Conservation (phyloP, 331 rosid genomes). For the Quercus phellos region DNA sequence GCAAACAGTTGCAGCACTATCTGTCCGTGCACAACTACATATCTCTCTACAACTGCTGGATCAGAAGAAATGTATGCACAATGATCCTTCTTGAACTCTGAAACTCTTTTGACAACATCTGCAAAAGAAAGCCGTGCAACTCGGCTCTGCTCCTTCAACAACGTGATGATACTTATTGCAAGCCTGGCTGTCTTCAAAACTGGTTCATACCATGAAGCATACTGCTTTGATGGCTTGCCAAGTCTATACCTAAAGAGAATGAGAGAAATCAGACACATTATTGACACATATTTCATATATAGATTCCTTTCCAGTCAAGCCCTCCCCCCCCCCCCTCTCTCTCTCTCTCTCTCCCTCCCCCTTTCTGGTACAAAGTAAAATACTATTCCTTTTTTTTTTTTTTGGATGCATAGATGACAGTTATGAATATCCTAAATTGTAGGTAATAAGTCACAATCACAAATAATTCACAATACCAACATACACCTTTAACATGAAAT, state of each 20-base stretch:
- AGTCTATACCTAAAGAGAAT: constrained; percentile 71
- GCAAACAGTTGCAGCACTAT: constrained; percentile 82
- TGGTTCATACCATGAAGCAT: constrained; percentile 82
- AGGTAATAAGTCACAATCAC: not conserved
- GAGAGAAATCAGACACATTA: not conserved
- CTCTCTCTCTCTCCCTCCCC: not conserved
- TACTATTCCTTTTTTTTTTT: not conserved
- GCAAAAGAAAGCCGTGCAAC: constrained; percentile 75
- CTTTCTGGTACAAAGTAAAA: not conserved
- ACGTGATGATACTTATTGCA: constrained; percentile 59
- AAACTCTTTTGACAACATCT: constrained; percentile 61
- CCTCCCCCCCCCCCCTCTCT: not conserved
- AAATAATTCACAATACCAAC: not conserved
- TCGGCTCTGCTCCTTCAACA: constrained; percentile 77
- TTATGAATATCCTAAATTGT: not conserved
- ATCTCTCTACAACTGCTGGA: constrained; percentile 66
- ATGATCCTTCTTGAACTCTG: constrained; percentile 42
- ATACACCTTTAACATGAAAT: not conserved
- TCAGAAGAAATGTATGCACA: constrained; percentile 66
- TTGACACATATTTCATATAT: not conserved
- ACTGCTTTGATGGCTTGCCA: constrained; percentile 87
- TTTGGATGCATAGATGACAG: not conserved
- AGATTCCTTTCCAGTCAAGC: not conserved
- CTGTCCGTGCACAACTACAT: constrained; percentile 86
- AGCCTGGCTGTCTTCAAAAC: constrained; percentile 71